phyloP scores from a whole-genome alignment of 495 filamentous ascomycete genomes.

The Aspergillus sclerotiicarbonarius region DNA sequence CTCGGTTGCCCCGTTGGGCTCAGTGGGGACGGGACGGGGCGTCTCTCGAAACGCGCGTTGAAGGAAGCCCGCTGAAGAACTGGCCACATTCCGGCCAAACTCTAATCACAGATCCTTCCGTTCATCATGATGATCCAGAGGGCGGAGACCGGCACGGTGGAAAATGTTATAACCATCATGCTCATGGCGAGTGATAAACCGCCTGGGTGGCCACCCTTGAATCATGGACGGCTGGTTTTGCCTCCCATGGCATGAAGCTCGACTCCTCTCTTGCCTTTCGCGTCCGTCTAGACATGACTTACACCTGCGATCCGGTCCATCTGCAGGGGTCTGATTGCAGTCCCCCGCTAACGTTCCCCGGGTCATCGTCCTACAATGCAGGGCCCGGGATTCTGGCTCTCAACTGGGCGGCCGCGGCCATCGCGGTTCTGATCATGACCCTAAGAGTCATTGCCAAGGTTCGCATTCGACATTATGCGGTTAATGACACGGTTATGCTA shows the following conservation, averaged over 20 bases:
- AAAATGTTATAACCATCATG: background rate
- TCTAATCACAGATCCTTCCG: background rate
- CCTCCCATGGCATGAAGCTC: background rate
- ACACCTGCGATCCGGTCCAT: background rate
- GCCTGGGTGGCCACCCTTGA: background rate
- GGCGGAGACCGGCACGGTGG: background rate
- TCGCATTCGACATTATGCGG: constrained; percentile 1
- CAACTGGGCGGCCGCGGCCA: background rate
- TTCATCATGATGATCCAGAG: background rate
- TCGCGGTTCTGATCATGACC: background rate
- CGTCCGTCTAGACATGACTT: background rate
- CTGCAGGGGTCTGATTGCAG: background rate
- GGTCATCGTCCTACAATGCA: background rate
- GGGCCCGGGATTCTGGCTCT: background rate
- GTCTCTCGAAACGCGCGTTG: background rate
- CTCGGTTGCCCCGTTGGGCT: background rate
- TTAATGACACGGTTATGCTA: constrained; percentile 8
- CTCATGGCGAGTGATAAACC: background rate
- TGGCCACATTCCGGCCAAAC: background rate
- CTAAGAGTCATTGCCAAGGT: constrained; percentile 4
- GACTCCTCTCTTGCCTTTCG: background rate
- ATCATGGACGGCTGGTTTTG: background rate
- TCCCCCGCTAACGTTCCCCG: background rate
- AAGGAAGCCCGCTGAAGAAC: background rate
- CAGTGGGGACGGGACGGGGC: background rate